phyloP scores from a whole-genome alignment of 495 filamentous ascomycete species.

The Emericellopsis terricola region DNA sequence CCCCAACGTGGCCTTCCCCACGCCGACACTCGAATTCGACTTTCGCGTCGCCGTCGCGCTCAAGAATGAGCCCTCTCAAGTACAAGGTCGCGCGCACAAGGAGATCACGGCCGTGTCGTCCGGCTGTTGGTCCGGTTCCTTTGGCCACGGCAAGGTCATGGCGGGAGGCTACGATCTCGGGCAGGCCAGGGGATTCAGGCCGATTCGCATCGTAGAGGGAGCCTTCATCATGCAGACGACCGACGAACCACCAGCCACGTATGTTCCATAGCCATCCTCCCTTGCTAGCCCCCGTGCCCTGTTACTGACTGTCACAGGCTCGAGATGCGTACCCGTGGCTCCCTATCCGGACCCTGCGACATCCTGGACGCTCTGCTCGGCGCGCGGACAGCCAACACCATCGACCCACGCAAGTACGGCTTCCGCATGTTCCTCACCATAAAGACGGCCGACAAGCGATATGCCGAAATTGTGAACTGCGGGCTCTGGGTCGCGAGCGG shows the following conservation, averaged over 20 bases:
- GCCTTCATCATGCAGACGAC: constrained; percentile 3
- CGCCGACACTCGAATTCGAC: constrained; percentile 35
- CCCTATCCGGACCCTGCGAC: constrained; percentile 38
- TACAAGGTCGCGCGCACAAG: constrained; percentile 33
- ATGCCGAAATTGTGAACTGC: constrained; percentile 38
- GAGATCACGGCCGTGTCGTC: constrained; percentile 40
- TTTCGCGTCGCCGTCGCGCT: constrained; percentile 45
- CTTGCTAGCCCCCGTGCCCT: background rate
- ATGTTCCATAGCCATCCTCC: background rate
- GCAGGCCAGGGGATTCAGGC: constrained; percentile 1
- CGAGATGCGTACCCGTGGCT: constrained; percentile 36
- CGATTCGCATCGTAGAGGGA: constrained; percentile 3
- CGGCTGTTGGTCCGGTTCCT: constrained; percentile 41
- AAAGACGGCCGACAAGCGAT: constrained; percentile 42
- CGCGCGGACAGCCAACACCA: constrained; percentile 23
- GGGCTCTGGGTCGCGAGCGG: constrained; percentile 45
- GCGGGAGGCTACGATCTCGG: constrained; percentile 3
- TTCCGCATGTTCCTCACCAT: constrained; percentile 39
- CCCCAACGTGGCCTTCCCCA: constrained; percentile 10
- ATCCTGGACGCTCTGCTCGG: constrained; percentile 39
- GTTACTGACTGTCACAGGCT: constrained; percentile 12
- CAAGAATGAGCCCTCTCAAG: constrained; percentile 32
- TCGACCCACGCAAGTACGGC: constrained; percentile 38
- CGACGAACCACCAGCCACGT: constrained; percentile 3
- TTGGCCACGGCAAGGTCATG: constrained; percentile 39